Evolutionary conservation across 352 stramenopile genomes (phyloP).

Genomic region (Pythium monospermum): DNA sequence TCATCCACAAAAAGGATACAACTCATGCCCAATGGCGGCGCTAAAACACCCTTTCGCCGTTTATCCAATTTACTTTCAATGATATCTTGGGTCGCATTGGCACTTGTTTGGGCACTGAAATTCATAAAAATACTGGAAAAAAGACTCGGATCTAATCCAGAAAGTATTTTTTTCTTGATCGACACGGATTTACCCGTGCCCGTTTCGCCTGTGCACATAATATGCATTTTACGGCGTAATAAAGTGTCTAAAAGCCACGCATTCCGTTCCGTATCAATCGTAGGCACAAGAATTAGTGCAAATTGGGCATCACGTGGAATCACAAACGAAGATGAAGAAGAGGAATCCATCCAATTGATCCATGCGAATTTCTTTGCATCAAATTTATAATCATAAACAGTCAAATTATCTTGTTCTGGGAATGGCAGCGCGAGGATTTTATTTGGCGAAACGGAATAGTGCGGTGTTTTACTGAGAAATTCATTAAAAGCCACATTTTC

Average conservation of each 20-base stretch:
- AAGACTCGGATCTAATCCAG: slow-evolving; percentile 53
- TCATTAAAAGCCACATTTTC: slow-evolving; percentile 50
- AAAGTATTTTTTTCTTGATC: slow-evolving; percentile 91
- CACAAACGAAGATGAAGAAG: slow-evolving; percentile 29
- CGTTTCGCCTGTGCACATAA: slow-evolving; percentile 90
- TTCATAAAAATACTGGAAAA: slow-evolving; percentile 91
- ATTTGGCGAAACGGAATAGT: slow-evolving; percentile 41
- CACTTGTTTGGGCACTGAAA: slow-evolving; percentile 91
- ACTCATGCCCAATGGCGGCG: slow-evolving; percentile 84
- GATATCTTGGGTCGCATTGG: slow-evolving; percentile 93
- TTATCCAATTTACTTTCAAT: slow-evolving; percentile 95
- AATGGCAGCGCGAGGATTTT: slow-evolving; percentile 31
- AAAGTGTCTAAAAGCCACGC: slow-evolving; percentile 90
- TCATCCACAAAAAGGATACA: slow-evolving; percentile 94
- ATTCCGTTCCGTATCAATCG: slow-evolving; percentile 91
- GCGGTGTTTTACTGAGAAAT: slow-evolving; percentile 83
- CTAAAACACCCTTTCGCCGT: slow-evolving; percentile 89
- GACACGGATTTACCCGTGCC: slow-evolving; percentile 93
- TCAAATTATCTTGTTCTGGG: slow-evolving; percentile 48
- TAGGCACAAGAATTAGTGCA: slow-evolving; percentile 89
- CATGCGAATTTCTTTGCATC: slow-evolving; percentile 82
- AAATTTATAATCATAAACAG: slow-evolving; percentile 92
- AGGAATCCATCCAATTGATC: slow-evolving; percentile 69
- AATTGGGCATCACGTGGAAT: slow-evolving; percentile 79
- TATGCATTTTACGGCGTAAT: slow-evolving; percentile 84